Conservation (phyloP, 2,329 filamentous ascomycete species). For the Teratosphaeria destructans region DNA sequence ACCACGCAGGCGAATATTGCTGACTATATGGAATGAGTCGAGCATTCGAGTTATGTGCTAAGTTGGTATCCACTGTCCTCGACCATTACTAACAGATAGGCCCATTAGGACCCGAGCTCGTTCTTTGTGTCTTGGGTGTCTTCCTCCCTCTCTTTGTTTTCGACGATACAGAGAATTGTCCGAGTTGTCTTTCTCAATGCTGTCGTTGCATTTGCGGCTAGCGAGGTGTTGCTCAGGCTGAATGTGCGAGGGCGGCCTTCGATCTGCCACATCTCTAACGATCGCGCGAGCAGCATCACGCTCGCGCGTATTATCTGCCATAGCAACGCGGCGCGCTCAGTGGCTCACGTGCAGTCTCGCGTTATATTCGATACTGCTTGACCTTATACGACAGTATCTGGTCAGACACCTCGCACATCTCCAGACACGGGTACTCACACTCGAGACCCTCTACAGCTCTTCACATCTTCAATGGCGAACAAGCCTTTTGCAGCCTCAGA, state of each 20-base stretch:
- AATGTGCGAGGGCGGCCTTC: not conserved
- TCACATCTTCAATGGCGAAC: not conserved
- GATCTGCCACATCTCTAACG: not conserved
- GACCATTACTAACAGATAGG: not conserved
- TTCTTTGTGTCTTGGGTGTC: not conserved
- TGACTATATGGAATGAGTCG: not conserved
- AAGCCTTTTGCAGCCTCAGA: not conserved
- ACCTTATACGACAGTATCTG: no score
- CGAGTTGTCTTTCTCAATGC: not conserved
- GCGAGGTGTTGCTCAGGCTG: not conserved
- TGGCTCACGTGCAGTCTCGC: no score
- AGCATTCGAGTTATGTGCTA: not conserved
- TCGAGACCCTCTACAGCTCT: no score
- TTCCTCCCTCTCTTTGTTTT: not conserved
- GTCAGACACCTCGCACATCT: not conserved
- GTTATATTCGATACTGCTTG: no score
- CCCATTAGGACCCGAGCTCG: no score
- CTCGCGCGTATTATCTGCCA: no score
- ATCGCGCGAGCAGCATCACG: no score
- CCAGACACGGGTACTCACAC: not conserved
- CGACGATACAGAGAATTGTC: not conserved
- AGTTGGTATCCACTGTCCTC: not conserved
- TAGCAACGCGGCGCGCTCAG: no score
- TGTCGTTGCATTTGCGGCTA: not conserved
- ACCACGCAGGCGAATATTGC: not conserved